Evolutionary conservation across 73 alveolate species (phyloP).

Genomic region (Breviolum minutum): DNA sequence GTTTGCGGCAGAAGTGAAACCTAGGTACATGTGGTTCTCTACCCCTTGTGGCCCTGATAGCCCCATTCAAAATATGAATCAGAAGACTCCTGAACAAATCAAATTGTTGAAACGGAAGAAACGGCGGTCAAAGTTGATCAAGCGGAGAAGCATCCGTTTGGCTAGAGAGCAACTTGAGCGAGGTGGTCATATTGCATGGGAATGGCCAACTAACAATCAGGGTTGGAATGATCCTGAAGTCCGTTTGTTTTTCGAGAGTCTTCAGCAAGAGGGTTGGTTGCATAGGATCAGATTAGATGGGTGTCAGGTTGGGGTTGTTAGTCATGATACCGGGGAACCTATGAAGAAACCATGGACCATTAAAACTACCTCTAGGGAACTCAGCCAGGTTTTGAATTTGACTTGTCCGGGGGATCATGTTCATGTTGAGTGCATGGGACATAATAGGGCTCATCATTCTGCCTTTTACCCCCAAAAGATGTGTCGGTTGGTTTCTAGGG

Average conservation of each 20-base stretch:
- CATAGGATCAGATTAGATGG: not conserved
- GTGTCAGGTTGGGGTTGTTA: not conserved
- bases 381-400: not conserved
- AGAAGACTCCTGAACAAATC: not conserved
- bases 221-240: not conserved
- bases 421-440: not conserved
- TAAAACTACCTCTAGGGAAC: not conserved
- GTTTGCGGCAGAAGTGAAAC: not conserved
- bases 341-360: not conserved
- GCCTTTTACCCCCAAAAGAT: not conserved
- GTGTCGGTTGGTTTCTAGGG: not conserved
- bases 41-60: not conserved
- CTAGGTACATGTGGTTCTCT: not conserved
- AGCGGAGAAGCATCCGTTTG: not conserved
- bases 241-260: not conserved
- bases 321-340: not conserved
- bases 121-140: not conserved
- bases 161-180: not conserved
- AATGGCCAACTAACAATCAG: not conserved
- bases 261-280: not conserved
- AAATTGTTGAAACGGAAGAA: not conserved
- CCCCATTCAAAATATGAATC: not conserved
- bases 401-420: not conserved
- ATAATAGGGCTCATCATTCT: not conserved
- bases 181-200: constrained; percentile 13